Base-by-base conservation (phyloP, 2,329 filamentous ascomycete species). In the Diaporthe sp. region DNA sequence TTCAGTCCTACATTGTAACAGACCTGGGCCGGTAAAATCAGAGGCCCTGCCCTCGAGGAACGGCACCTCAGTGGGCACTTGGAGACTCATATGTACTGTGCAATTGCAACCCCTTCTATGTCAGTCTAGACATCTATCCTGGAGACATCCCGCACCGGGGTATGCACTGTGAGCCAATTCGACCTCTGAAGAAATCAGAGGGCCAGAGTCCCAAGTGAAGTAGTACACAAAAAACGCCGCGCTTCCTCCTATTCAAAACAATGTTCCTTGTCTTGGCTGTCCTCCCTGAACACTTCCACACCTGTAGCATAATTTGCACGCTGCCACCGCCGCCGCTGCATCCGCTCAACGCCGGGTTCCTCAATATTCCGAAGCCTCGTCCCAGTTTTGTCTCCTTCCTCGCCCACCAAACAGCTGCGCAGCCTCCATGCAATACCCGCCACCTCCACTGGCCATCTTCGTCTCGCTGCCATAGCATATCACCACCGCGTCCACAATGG, bases 401-500 rank as follows among this genome's bases (percentile, higher is more conserved):
- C 80, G 81, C 77, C 93, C 94, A 27, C 95, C 94, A 86, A 98
- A 98, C 65, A 98, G 84, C 83, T 94, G 92, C 9, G 94, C 95
- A 4, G 96, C 96, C 83, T 98, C 96, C 75, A 97, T 92, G 83
- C 96, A 98, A 84, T 97, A 98, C 61, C 94, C 92, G 7, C 92
- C 93, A 68, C 88, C 90, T 27, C 90, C 91, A 76, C 89, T 90
- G 72, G 87, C 89, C 84, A 92, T 92, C 69, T 89, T 91, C 78
- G 93, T 89, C 84, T 99, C 97, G 79, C 94, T 98, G 35, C 94
- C 95, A 90, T 97, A 98, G 86, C 97, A 99, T 17, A 99, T 93
- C 32, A 98, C 90, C 47, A 95, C 92, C 4, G 94, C 95, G 83
- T 98, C 95, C 6, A 98, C 90, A 70, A 98, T 95, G 70, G 94